Conservation (phyloP, 768 basidiomycete species). For the Podaxis sp. region DNA sequence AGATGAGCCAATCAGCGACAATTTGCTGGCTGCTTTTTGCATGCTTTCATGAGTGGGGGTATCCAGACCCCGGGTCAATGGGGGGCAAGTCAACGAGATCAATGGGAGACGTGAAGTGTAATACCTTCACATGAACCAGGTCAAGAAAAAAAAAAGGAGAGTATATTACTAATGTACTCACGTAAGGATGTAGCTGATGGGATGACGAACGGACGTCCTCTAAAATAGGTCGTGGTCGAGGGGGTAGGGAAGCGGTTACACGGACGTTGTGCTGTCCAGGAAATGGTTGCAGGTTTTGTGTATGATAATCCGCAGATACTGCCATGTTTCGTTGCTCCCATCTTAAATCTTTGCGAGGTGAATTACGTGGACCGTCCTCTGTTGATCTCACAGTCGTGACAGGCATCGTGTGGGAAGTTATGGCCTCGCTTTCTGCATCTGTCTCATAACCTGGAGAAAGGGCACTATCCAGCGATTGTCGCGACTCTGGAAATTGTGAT, state of each 20-base stretch:
- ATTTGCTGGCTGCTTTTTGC: neutral
- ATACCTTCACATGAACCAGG: constrained; percentile 23
- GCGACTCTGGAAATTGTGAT: constrained; percentile 8
- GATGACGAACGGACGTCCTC: constrained; percentile 11
- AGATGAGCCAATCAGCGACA: neutral
- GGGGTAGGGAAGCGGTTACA: constrained; percentile 15
- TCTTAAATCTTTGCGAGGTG: constrained; percentile 4
- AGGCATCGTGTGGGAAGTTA: constrained; percentile 20
- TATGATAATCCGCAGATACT: constrained; percentile 12
- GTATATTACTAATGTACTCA: constrained; percentile 17
- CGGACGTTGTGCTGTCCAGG: constrained; percentile 12
- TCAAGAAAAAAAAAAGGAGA: neutral
- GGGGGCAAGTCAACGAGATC: constrained; percentile 26
- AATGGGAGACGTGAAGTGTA: constrained; percentile 42
- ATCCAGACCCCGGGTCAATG: neutral
- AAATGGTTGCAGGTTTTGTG: neutral
- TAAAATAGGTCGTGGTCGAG: constrained; percentile 1
- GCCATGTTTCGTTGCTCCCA: constrained; percentile 8
- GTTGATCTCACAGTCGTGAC: constrained; percentile 13
- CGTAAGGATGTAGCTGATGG: constrained; percentile 39
- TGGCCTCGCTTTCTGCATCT: constrained; percentile 27
- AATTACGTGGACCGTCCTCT: neutral
- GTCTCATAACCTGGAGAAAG: constrained; percentile 36
- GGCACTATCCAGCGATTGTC: constrained; percentile 24
- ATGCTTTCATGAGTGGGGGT: neutral